Evolutionary conservation across 805 yeast genomes (phyloP).

Genomic region (Monosporozyma siamensis): DNA sequence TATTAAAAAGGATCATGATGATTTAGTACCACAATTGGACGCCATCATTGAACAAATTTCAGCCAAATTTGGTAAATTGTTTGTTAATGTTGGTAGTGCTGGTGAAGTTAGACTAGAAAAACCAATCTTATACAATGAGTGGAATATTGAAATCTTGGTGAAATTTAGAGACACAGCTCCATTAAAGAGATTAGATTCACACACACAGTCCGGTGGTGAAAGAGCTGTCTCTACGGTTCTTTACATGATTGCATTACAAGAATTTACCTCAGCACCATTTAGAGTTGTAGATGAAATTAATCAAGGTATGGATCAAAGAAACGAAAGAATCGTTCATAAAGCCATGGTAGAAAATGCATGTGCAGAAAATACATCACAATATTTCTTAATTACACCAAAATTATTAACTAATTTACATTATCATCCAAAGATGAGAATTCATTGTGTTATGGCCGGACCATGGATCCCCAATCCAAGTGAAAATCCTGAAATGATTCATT

Average conservation of each 20-base stretch:
- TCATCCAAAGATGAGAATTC: constrained; percentile 71
- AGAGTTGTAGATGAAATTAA: constrained; percentile 96
- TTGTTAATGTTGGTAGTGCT: constrained; percentile 70
- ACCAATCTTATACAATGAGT: constrained; percentile 45
- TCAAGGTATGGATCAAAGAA: constrained; percentile 96
- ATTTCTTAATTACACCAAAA: constrained; percentile 89
- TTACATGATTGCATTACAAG: constrained; percentile 84
- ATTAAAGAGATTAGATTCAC: constrained; percentile 67
- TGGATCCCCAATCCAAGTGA: constrained; percentile 35
- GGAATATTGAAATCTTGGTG: constrained; percentile 80
- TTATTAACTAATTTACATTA: constrained; percentile 68
- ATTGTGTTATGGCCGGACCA: constrained; percentile 65
- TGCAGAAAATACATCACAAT: constrained; percentile 55
- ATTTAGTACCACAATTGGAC: constrained; percentile 58
- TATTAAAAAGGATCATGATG: constrained; percentile 32
- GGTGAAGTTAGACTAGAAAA: constrained; percentile 64
- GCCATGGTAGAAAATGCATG: constrained; percentile 83
- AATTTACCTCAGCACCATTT: constrained; percentile 79
- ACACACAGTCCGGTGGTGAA: constrained; percentile 95
- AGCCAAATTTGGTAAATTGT: constrained; percentile 52
- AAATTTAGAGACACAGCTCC: constrained; percentile 72
- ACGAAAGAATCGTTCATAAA: constrained; percentile 79
- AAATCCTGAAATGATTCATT: constrained; percentile 25
- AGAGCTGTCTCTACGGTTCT: constrained; percentile 90
- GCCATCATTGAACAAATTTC: constrained; percentile 49